phyloP scores from a whole-genome alignment of 768 basidiomycete species.

The Naganishia onofrii region DNA sequence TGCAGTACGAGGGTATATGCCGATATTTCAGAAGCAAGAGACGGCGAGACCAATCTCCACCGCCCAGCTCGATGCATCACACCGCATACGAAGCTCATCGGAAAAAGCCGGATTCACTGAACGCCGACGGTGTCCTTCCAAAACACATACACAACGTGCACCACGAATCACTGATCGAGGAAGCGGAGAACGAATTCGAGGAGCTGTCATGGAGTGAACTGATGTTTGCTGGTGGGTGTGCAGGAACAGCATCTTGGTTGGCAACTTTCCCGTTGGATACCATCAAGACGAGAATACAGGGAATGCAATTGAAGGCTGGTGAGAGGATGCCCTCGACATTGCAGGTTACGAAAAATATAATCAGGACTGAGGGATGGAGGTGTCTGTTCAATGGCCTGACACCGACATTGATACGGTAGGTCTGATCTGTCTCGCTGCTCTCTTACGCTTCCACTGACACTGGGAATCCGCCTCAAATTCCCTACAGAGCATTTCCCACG shows the following conservation, averaged over 20 bases:
- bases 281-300: conserved; percentile 84
- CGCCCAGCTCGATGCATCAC: conserved; percentile 22
- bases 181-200: conserved; percentile 54
- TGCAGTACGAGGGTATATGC: conserved; percentile 51
- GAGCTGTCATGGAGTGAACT: conserved; percentile 60
- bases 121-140: conserved; percentile 32
- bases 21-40: conserved; percentile 43
- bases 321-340: conserved; percentile 31
- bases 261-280: conserved; percentile 84
- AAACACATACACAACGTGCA: conserved; percentile 59
- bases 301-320: conserved; percentile 6
- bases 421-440: conserved; percentile 23
- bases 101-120: neutral
- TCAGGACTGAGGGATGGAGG: conserved; percentile 61
- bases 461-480: neutral
- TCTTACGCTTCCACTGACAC: neutral
- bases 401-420: conserved; percentile 76
- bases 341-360: conserved; percentile 35
- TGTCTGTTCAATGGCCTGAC: conserved; percentile 76
- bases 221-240: conserved; percentile 70
- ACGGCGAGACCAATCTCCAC: conserved; percentile 25
- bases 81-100: conserved; percentile 16
- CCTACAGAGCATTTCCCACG: conserved; percentile 36
- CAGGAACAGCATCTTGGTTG: conserved; percentile 73
- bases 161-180: conserved; percentile 54